These are phyloP conservation scores for Lachnellula occidentalis DNA, from an alignment of 2,329 filamentous ascomycete genomes.

Conservation along the genomic window DNA sequence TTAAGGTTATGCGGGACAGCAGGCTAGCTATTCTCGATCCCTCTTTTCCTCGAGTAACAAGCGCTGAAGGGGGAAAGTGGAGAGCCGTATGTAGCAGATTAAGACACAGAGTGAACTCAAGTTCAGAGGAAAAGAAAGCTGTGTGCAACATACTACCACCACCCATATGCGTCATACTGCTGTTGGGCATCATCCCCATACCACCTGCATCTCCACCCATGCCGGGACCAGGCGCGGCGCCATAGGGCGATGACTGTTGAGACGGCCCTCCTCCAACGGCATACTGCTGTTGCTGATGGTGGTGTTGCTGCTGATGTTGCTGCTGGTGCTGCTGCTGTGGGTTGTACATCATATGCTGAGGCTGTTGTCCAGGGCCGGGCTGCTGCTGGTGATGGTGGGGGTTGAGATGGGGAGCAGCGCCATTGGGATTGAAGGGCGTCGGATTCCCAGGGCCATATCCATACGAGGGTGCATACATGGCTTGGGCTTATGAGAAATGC, in stretches of 20 bases:
- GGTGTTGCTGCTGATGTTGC: slow-evolving; percentile 20
- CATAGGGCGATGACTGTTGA: slow-evolving; percentile 26
- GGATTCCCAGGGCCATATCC: slow-evolving; percentile 10
- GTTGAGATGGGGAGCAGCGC: slow-evolving; percentile 6
- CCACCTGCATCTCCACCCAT: slow-evolving; percentile 27
- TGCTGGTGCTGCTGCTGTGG: slow-evolving; percentile 42
- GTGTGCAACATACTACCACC: slow-evolving; percentile 29
- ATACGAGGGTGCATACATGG: slow-evolving; percentile 16
- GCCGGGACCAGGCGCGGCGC: slow-evolving; percentile 20
- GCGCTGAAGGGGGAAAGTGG: neutral
- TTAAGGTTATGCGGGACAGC: slow-evolving; percentile 2
- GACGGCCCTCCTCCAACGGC: slow-evolving; percentile 13
- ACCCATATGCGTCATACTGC: slow-evolving; percentile 31
- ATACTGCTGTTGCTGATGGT: slow-evolving; percentile 25
- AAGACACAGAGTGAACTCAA: neutral
- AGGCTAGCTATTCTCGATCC: slow-evolving; percentile 1
- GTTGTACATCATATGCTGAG: slow-evolving; percentile 7
- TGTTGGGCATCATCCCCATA: slow-evolving; percentile 53
- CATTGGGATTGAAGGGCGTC: slow-evolving; percentile 14
- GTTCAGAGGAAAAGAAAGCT: neutral
- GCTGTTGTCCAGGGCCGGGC: slow-evolving; percentile 3
- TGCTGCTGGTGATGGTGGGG: neutral
- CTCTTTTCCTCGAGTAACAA: slow-evolving; percentile 4
- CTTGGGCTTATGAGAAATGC: neutral
- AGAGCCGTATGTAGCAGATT: slow-evolving; percentile 7